Evolutionary conservation across 2,329 filamentous ascomycete genomes (phyloP).

Genomic region (Tolypocladium paradoxum): DNA sequence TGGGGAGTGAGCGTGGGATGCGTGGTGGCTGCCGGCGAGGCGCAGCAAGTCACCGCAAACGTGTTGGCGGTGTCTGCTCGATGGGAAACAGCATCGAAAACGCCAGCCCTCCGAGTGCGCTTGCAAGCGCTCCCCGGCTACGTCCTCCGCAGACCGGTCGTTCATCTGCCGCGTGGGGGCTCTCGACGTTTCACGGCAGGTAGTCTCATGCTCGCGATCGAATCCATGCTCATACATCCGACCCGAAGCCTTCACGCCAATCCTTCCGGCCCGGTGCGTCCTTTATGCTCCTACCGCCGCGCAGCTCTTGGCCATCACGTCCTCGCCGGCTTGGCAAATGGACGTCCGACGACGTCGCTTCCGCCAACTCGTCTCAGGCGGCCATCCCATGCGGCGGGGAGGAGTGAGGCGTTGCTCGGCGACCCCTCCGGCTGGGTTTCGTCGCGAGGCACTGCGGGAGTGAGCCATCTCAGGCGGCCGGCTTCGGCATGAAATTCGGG

Average conservation of each 20-base stretch:
- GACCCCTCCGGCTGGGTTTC: slow-evolving; percentile 23
- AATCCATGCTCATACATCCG: slow-evolving; percentile 17
- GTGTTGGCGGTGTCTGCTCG: not conserved
- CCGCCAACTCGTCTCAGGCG: slow-evolving; percentile 27
- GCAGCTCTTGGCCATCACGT: slow-evolving; percentile 30
- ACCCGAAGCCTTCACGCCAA: slow-evolving; percentile 20
- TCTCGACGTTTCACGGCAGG: not conserved
- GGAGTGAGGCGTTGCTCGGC: slow-evolving; percentile 23
- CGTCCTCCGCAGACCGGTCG: not conserved
- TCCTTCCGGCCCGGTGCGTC: slow-evolving; percentile 28
- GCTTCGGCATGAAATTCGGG: slow-evolving; percentile 56
- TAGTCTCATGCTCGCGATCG: slow-evolving; percentile 12
- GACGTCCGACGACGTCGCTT: slow-evolving; percentile 33
- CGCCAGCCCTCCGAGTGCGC: not conserved
- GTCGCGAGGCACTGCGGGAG: slow-evolving; percentile 50
- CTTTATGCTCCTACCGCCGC: slow-evolving; percentile 26
- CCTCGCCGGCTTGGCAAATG: slow-evolving; percentile 32
- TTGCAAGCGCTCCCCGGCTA: not conserved
- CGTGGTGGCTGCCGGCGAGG: not conserved
- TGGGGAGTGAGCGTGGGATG: slow-evolving; percentile 33
- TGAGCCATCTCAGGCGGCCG: slow-evolving; percentile 25
- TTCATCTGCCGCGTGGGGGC: not conserved
- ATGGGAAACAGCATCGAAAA: not conserved
- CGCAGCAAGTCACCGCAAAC: not conserved
- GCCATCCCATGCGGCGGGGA: slow-evolving; percentile 14